A percentile compares a stretch with the other conserved stretches of the same genome.
Evolutionary conservation across 2,329 filamentous ascomycete genomes (phyloP).

Genomic region (Zymoseptoria ardabiliae): DNA sequence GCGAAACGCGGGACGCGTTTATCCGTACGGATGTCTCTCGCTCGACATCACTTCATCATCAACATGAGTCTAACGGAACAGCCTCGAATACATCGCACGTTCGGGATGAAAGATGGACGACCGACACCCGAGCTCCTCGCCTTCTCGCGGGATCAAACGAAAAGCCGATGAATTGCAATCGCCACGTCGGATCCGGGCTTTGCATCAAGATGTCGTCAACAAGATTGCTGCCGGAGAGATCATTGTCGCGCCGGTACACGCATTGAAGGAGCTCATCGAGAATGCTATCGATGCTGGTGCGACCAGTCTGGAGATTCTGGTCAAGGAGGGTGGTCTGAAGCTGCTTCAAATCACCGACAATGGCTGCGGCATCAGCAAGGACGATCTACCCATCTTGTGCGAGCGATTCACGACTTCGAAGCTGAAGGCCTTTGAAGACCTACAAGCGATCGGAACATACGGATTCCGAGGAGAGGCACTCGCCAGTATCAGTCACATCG

Average conservation of each 20-base stretch:
- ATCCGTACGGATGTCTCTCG: not conserved
- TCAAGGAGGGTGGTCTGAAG: constrained; percentile 93
- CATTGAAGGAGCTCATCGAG: constrained; percentile 91
- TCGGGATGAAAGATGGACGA: not conserved
- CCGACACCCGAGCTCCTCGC: not conserved
- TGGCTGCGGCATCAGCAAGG: constrained; percentile 88
- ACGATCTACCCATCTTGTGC: constrained; percentile 85
- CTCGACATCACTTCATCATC: not conserved
- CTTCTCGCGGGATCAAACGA: constrained; percentile 28
- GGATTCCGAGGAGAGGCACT: constrained; percentile 96
- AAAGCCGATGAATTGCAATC: constrained; percentile 30
- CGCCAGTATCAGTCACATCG: constrained; percentile 96
- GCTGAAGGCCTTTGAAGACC: constrained; percentile 84
- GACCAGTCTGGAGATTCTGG: constrained; percentile 79
- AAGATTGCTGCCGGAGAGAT: constrained; percentile 98
- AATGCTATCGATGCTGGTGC: constrained; percentile 97
- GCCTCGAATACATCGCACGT: not conserved
- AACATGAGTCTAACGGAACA: not conserved
- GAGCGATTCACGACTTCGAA: constrained; percentile 97
- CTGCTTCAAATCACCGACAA: constrained; percentile 96
- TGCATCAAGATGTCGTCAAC: constrained; percentile 90
- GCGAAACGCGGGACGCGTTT: not conserved
- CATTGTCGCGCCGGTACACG: constrained; percentile 93
- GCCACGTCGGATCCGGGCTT: constrained; percentile 56
- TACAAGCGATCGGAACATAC: constrained; percentile 84